Base-by-base conservation (phyloP, 2,329 filamentous ascomycete species). In the Paecilomyces variotii region DNA sequence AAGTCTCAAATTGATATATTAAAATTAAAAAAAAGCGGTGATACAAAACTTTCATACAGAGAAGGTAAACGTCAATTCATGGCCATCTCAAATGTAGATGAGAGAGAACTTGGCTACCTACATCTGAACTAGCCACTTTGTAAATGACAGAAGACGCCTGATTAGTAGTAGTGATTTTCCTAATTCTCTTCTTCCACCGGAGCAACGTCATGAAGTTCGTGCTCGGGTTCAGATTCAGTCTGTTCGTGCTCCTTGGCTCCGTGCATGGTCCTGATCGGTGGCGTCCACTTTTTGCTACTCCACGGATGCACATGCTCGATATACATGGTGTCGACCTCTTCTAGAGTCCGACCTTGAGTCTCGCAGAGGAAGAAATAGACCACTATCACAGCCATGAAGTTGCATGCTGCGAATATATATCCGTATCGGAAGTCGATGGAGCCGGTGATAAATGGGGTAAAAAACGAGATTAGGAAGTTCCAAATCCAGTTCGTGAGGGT, bases 271-370 rank as follows among this genome's bases (percentile, higher is more conserved):
- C 24, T 30, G n/a, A 35, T 50, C 1, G 75, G 74, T 2, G 76
- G 65, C 6, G 65, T 67, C 71, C 72, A 89, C 61, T 80, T 75
- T 53, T 76, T 70, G 64, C 84, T 87, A 77, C 84, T 82, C 76
- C 83, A 84, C 0, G 87, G 86, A 63, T 77, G 82, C 19, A 90
- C 85, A 27, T 76, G 76, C 55, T 87, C 78, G 35, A 89, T 78
- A 63, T 91, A 91, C 86, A 89, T 89, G 54, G 85, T 87, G 66
- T 93, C 89, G 57, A 93, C 88, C 71, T 92, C 88, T 74, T 93
- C 89, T 1, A 93, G 79, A 0, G 84, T 86, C 4, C 88, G 82
- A 56, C 87, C 88, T 68, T 89, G 86, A 53, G 83, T 86, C 70
- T 92, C 89, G 58, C 88, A 84, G 56, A 91, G 82, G 71, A 91